Evolutionary conservation across 768 basidiomycete species (phyloP), one percentile per base, ranked within the genome.

Genomic region (Clitopilus hobsonii): DNA sequence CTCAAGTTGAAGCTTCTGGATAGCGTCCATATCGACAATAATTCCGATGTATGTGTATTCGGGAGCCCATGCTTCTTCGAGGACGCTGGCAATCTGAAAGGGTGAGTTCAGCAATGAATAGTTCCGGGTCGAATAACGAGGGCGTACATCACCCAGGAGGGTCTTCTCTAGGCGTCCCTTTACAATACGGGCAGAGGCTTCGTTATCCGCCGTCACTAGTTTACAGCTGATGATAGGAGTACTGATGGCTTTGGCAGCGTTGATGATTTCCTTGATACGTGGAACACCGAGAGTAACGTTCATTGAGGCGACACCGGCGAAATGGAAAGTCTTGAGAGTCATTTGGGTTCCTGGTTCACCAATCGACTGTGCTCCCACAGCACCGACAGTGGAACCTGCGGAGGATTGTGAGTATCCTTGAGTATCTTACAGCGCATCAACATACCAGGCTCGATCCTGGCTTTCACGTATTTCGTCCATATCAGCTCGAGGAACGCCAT

Each of bases 311-410:
- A 99, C 96, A 74, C 97, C 97, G 63, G 97, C 97, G 71, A 98
- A 99, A 79, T 99, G 97, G 85, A 99, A 99, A 54, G 97, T 98
- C 74, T 98, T 98, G 60, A 98, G 71, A 1, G 96, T 98, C 97
- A 99, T 99, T 67, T 99, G 97, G 0, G 97, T 99, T 38, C 96
- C 97, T 1, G 97, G 97, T 71, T 99, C 97, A 64, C 97, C 97
- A 60, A 99, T 98, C 1, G 97, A 98, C 66, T 99, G 97, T 5
- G 97, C 97, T 3, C 96, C 97, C 38, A 99, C 94, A 26, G 97
- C 97, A 25, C 97, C 97, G 18, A 99, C 97, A 18, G 97, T 98
- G 0, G 96, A 98, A 8, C 95, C 94, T 92, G 53, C 27, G 18
- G 49, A 5, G 27, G 23, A 51, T 27, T 16, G 14, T 51, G 8